Evolutionary conservation across 2,329 filamentous ascomycete species (phyloP).

Genomic region (Exophiala viscosa): DNA sequence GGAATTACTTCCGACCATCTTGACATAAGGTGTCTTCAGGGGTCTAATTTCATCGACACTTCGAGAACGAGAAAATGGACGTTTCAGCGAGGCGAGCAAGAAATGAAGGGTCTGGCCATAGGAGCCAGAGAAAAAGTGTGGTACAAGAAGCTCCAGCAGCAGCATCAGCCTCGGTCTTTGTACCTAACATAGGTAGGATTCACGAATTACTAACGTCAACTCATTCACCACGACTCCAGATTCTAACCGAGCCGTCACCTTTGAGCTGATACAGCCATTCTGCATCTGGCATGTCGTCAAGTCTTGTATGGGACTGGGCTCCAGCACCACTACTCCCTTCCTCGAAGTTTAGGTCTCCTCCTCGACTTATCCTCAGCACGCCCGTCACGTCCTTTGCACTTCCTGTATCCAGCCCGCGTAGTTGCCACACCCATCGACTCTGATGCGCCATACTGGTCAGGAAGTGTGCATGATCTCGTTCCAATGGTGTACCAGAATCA

Average conservation of each 20-base stretch:
- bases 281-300: slow-evolving; percentile 47
- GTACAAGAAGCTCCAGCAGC: neutral
- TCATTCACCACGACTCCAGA: slow-evolving; percentile 75
- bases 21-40: neutral
- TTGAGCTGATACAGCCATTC: slow-evolving; percentile 80
- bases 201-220: too few species aligned
- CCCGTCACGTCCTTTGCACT: slow-evolving; percentile 89
- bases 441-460: slow-evolving; percentile 69
- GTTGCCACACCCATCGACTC: slow-evolving; percentile 66
- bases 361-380: slow-evolving; percentile 70
- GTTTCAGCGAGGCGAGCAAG: too few species aligned
- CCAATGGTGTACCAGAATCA: slow-evolving; percentile 56
- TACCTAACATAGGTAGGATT: too few species aligned
- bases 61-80: neutral
- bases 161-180: neutral
- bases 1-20: neutral
- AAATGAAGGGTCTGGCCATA: too few species aligned
- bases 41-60: neutral
- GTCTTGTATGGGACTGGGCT: slow-evolving; percentile 7
- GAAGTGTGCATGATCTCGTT: slow-evolving; percentile 68
- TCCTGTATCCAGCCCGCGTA: slow-evolving; percentile 78
- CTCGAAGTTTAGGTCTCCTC: slow-evolving; percentile 40
- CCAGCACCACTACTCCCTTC: slow-evolving; percentile 24
- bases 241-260: slow-evolving; percentile 72
- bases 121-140: neutral